Conservation (phyloP, 306 rosid species). For the Oxytropis ochrocephala region DNA sequence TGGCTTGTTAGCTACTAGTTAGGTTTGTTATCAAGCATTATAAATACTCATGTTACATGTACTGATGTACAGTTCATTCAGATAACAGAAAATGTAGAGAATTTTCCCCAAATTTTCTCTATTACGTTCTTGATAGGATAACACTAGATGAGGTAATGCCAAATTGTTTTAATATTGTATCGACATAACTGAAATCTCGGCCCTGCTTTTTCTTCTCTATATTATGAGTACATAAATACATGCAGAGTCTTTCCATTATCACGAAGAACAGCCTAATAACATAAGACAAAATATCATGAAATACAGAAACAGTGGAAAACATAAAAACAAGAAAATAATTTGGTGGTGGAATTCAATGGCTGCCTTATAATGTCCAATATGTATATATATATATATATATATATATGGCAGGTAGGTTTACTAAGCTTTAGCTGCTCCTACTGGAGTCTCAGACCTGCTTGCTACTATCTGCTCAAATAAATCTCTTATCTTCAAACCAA, state of each 20-base stretch:
- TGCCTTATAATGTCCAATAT: conserved; percentile 19
- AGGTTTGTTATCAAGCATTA: no score
- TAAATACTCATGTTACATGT: no score
- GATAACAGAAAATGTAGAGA: no score
- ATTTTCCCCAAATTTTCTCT: no score
- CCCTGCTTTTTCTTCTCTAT: conserved; percentile 31
- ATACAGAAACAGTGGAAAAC: conserved; percentile 21
- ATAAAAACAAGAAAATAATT: conserved; percentile 17
- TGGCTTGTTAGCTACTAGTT: no score
- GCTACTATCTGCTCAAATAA: conserved; percentile 73
- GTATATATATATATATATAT: conserved; percentile 11
- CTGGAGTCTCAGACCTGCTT: conserved; percentile 49
- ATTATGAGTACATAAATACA: conserved; percentile 27
- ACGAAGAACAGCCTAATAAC: conserved; percentile 32
- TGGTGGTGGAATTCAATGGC: not conserved
- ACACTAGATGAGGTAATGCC: not conserved
- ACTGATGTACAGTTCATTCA: no score
- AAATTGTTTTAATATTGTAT: conserved; percentile 10
- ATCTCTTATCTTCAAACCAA: conserved; percentile 92
- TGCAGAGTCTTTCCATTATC: conserved; percentile 29
- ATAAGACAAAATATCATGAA: conserved; percentile 22
- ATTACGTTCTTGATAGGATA: no score
- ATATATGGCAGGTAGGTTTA: not conserved
- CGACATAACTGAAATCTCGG: conserved; percentile 32
- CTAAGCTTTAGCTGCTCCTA: conserved; percentile 56